These are phyloP conservation scores for Flagelloscypha sp. DNA, from an alignment of 768 basidiomycete species.

Conservation along the genomic window DNA sequence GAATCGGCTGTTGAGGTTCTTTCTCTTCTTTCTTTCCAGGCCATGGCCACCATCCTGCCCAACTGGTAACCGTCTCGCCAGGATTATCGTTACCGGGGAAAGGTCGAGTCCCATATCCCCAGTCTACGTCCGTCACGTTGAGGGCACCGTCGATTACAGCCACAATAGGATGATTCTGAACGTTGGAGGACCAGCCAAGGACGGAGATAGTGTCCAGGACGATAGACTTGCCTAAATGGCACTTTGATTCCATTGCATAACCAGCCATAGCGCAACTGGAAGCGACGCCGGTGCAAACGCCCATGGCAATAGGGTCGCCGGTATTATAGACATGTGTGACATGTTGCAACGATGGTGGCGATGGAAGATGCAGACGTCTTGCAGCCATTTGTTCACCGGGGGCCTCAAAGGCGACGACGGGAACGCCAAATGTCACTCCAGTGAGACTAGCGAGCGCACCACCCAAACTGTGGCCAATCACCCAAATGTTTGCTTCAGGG, in stretches of 20 bases:
- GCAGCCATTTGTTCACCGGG: conserved; percentile 70
- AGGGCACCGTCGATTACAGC: conserved; percentile 63
- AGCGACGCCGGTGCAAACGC: conserved; percentile 66
- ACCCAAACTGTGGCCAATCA: conserved; percentile 83
- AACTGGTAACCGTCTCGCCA: conserved; percentile 33
- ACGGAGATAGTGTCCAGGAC: conserved; percentile 81
- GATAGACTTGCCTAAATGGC: conserved; percentile 79
- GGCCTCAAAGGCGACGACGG: conserved; percentile 85
- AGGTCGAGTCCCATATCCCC: conserved; percentile 40
- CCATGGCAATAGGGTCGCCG: conserved; percentile 90
- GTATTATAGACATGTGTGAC: conserved; percentile 89
- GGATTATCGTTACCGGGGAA: no score
- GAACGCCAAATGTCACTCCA: conserved; percentile 85
- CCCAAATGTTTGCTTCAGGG: conserved; percentile 83
- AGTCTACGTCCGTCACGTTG: conserved; percentile 39
- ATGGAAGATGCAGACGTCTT: conserved; percentile 74
- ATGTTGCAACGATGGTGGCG: conserved; percentile 70
- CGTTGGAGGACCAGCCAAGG: conserved; percentile 70
- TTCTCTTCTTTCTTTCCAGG: conserved; percentile 33
- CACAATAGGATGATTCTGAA: conserved; percentile 65
- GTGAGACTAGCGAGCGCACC: conserved; percentile 80
- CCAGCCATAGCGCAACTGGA: conserved; percentile 79
- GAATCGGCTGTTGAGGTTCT: no score
- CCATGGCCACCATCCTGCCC: no score
- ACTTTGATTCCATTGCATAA: conserved; percentile 82